A percentile compares a stretch with the other conserved stretches of the same genome.
These are phyloP conservation scores for Solanum etuberosum DNA, from an alignment of 257 asterid genomes.

Conservation along the genomic window DNA sequence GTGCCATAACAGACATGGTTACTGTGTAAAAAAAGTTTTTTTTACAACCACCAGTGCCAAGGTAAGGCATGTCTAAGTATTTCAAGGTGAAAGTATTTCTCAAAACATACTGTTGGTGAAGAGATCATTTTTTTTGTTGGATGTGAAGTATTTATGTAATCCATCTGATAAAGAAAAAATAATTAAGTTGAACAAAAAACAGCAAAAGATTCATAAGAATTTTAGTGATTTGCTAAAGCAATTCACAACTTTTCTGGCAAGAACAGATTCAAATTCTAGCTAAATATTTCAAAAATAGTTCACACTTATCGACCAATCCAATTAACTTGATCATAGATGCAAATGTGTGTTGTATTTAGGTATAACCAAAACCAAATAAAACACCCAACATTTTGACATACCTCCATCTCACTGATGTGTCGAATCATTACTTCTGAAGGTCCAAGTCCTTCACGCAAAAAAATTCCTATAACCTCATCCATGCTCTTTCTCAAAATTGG, in stretches of 20 bases:
- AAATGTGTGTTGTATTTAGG: neutral
- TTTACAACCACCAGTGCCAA: neutral
- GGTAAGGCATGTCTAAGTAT: neutral
- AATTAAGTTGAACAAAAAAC: neutral
- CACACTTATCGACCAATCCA: neutral
- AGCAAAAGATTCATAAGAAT: neutral
- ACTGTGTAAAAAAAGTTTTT: too few relatives aligned
- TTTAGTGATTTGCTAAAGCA: neutral
- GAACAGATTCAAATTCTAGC: neutral
- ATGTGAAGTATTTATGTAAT: conserved; percentile 82
- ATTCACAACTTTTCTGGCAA: neutral
- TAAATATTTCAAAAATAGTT: neutral
- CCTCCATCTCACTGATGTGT: conserved; percentile 87
- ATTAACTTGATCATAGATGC: neutral
- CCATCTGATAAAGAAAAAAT: conserved; percentile 42
- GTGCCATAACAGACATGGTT: neutral
- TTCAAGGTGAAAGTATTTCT: neutral
- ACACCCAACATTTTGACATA: conserved; percentile 4
- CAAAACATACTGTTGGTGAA: neutral
- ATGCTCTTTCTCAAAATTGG: conserved; percentile 66
- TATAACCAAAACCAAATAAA: neutral
- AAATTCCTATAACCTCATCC: conserved; percentile 62
- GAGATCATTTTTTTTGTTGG: neutral
- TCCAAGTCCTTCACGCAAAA: conserved; percentile 71
- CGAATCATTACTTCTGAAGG: conserved; percentile 86